phyloP scores from a whole-genome alignment of 2,329 filamentous ascomycete species.

The Ciborinia camelliae region DNA sequence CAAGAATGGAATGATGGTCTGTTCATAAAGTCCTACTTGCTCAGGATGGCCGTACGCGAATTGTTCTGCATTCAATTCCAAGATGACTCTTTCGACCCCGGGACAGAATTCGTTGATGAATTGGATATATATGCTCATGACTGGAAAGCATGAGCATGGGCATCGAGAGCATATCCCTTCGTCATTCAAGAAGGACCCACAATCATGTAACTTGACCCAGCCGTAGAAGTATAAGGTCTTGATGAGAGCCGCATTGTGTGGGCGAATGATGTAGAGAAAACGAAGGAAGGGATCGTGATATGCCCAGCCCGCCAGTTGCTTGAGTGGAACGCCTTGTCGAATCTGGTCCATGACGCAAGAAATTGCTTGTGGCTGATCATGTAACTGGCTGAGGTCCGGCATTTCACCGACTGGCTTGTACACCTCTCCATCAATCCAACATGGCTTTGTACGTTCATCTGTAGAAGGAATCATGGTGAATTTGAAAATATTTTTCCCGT shows the following conservation, averaged over 20 bases:
- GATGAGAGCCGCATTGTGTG: conserved; percentile 16
- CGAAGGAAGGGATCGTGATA: conserved; percentile 23
- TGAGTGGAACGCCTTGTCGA: neutral
- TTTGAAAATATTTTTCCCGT: neutral
- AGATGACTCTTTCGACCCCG: neutral
- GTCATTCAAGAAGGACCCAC: neutral
- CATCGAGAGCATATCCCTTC: neutral
- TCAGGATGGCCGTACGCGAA: no score
- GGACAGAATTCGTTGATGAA: neutral
- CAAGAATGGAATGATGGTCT: neutral
- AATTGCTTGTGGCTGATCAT: neutral
- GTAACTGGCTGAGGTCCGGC: neutral
- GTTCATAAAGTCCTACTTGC: no score
- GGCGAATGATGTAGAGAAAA: conserved; percentile 22
- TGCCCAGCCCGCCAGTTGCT: conserved; percentile 15
- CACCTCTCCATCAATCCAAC: neutral
- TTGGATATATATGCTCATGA: neutral
- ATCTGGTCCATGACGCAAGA: neutral
- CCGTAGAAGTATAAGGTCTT: neutral
- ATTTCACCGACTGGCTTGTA: no score
- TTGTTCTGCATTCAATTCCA: neutral
- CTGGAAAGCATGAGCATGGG: neutral
- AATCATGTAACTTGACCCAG: neutral
- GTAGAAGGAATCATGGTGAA: no score
- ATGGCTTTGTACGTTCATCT: no score